Conservation (phyloP, 2,329 filamentous ascomycete species). For the Cadophora luteo-olivacea region DNA sequence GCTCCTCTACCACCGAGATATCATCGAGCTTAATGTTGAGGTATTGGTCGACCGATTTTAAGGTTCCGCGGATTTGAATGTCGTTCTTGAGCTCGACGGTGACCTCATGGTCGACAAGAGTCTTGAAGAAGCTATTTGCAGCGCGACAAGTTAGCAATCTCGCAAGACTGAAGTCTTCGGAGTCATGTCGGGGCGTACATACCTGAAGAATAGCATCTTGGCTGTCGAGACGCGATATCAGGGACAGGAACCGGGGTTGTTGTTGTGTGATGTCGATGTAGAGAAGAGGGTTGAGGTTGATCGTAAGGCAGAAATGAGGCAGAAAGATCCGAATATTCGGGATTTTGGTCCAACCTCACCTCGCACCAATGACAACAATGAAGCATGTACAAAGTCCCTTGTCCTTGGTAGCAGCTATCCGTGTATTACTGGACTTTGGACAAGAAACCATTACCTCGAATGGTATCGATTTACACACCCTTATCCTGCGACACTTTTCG, state of each 20-base stretch:
- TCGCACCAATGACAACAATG: background rate
- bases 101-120: constrained; percentile 94
- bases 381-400: background rate
- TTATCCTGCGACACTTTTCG: background rate
- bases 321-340: constrained; percentile 11
- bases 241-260: constrained; percentile 8
- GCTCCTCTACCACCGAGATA: constrained; percentile 88
- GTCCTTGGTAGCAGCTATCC: background rate
- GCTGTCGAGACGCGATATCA: constrained; percentile 6
- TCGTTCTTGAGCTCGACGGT: constrained; percentile 99
- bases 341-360: background rate
- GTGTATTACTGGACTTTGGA: background rate
- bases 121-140: constrained; percentile 88
- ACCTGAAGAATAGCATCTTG: constrained; percentile 51
- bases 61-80: constrained; percentile 91
- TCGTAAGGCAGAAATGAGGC: constrained; percentile 17
- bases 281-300: background rate
- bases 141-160: constrained; percentile 13
- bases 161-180: background rate
- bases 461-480: background rate
- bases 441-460: background rate
- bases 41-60: constrained; percentile 98
- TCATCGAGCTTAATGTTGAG: constrained; percentile 99
- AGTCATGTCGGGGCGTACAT: constrained; percentile 9
- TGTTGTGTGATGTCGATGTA: constrained; percentile 14